These are phyloP conservation scores for Globisporangium polare DNA, from an alignment of 352 stramenopile genomes.

Conservation along the genomic window DNA sequence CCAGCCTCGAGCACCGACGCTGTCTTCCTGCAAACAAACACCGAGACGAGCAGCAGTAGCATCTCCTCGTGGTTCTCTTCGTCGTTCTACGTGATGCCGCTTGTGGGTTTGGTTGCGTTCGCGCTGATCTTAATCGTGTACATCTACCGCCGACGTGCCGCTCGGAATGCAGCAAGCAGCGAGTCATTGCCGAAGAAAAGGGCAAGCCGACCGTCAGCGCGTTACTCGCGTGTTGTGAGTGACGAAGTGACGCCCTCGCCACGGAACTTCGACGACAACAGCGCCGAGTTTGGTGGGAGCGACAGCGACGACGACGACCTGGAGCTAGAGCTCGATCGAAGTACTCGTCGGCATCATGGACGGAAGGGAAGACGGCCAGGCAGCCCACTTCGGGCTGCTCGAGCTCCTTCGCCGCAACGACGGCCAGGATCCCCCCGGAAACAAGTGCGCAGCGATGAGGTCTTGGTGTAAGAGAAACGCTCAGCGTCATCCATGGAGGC, in stretches of 20 bases:
- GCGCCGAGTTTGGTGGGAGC: slow-evolving; percentile 13
- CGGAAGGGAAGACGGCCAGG: neutral
- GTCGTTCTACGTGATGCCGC: slow-evolving; percentile 17
- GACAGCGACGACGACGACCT: neutral
- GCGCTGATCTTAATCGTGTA: slow-evolving; percentile 9
- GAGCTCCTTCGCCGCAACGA: neutral
- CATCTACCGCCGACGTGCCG: slow-evolving; percentile 7
- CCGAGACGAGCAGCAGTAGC: neutral
- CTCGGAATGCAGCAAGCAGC: neutral
- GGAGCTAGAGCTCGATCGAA: slow-evolving; percentile 3
- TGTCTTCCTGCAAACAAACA: neutral
- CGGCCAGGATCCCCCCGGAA: slow-evolving; percentile 6
- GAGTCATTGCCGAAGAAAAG: neutral
- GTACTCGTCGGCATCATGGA: slow-evolving; percentile 1
- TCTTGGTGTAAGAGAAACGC: neutral
- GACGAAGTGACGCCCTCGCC: slow-evolving; percentile 15
- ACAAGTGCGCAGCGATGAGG: slow-evolving; percentile 22
- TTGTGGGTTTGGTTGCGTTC: slow-evolving; percentile 10
- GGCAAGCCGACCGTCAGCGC: neutral
- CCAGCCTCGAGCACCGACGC: neutral
- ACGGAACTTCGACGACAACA: slow-evolving; percentile 9
- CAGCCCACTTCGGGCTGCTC: slow-evolving; percentile 3
- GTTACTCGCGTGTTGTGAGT: slow-evolving; percentile 19
- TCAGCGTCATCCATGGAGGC: neutral
- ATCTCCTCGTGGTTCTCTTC: slow-evolving; percentile 2